phyloP scores from a whole-genome alignment of 495 filamentous ascomycete genomes.

The Penicillium verhagenii region DNA sequence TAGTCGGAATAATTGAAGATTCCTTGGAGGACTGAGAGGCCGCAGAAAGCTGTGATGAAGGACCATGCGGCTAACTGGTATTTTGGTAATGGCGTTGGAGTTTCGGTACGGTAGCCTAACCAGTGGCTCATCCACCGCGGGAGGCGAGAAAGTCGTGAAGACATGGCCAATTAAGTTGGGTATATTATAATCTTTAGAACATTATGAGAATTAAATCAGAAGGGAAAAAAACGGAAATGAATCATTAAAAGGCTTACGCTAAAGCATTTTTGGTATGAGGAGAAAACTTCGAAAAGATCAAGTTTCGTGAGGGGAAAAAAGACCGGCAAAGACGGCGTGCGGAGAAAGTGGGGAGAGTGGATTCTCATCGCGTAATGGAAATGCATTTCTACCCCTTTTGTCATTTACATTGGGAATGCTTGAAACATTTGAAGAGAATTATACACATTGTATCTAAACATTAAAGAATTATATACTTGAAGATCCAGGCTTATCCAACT shows the following conservation, averaged over 20 bases:
- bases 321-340: too few species aligned
- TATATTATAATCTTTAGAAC: too few species aligned
- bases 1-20: slow-evolving; percentile 35
- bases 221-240: background rate
- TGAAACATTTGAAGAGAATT: too few species aligned
- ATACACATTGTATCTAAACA: background rate
- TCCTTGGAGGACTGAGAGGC: slow-evolving; percentile 31
- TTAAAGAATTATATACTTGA: background rate
- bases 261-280: slow-evolving; percentile 1
- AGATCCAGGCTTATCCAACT: background rate
- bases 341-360: background rate
- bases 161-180: too few species aligned
- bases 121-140: slow-evolving; percentile 37
- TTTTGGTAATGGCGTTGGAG: slow-evolving; percentile 22
- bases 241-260: background rate
- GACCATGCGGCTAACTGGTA: slow-evolving; percentile 33
- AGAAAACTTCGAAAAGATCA: slow-evolving; percentile 2
- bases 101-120: slow-evolving; percentile 34
- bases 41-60: slow-evolving; percentile 36
- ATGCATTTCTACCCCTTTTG: background rate
- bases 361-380: slow-evolving; percentile 1
- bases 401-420: background rate
- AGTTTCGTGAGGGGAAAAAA: slow-evolving; percentile 3
- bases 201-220: background rate
- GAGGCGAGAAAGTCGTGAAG: slow-evolving; percentile 29